Evolutionary conservation across 495 filamentous ascomycete species (phyloP).

Genomic region (Daldinia caldariorum): DNA sequence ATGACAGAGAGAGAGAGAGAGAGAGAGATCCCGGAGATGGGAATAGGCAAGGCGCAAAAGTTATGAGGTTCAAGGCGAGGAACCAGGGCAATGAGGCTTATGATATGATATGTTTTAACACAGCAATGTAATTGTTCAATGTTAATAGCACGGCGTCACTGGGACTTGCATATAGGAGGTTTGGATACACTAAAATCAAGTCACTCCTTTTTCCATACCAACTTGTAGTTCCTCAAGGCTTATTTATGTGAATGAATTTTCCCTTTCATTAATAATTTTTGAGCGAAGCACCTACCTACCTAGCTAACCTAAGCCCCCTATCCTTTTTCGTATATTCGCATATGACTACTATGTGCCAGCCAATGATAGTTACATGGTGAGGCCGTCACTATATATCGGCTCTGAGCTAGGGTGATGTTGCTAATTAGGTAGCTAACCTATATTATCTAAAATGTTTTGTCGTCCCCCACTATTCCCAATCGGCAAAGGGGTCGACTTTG

Average conservation of each 20-base stretch:
- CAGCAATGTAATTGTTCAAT: not conserved
- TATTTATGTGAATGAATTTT: not conserved
- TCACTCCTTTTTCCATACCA: not conserved
- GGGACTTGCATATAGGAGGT: not conserved
- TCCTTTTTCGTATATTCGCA: not conserved
- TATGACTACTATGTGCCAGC: too few relatives aligned
- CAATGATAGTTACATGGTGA: too few relatives aligned
- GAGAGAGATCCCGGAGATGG: too few relatives aligned
- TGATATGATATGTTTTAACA: not conserved
- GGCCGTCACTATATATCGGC: not conserved
- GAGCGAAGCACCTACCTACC: not conserved
- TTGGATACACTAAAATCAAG: not conserved
- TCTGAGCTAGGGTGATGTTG: not conserved
- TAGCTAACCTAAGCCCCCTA: not conserved
- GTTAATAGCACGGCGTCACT: conserved; percentile 1
- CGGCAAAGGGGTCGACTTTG: conserved; percentile 25
- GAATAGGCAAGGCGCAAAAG: not conserved
- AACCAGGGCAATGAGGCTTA: not conserved
- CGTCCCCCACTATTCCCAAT: conserved; percentile 13
- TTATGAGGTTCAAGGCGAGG: not conserved
- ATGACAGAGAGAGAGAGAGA: not conserved
- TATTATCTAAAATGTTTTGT: not conserved
- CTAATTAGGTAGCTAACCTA: too few relatives aligned
- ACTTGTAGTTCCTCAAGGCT: not conserved
- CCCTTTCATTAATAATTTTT: not conserved